Evolutionary conservation across 192 early-diverging fungal species (phyloP), one percentile per base, ranked within the genome.

Genomic region (Mortierella antarctica): DNA sequence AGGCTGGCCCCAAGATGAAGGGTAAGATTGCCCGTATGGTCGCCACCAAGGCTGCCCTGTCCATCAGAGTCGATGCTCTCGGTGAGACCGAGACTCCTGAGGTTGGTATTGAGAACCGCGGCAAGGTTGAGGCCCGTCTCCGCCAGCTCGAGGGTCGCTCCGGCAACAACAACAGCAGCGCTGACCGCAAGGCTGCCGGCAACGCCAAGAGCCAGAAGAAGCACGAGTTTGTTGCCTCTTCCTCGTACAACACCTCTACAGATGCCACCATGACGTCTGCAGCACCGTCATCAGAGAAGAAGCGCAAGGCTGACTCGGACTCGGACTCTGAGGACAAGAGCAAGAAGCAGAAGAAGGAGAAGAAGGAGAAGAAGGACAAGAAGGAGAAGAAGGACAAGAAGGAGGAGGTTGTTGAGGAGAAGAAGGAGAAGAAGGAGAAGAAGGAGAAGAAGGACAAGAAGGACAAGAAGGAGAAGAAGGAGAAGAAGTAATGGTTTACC

Each of bases 1-100:
- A 96, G 86, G 97, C 97, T 57, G 91, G 93, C 5, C 92, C 95
- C 79, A 99, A 98, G 89, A 86, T 91, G 83, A 99, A 99, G 92
- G 98, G 96, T 69, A 99, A 99, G 93, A 94, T 99, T 76, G 98
- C 98, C 7, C 93, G 98, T 67, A 88, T 94, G 65, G 89, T 97
- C 41, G 95, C 96, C 18, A 94, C 96, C 63, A 99, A 99, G 89
- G 87, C 95, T 44, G 91, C 96, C 15, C 89, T 98, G 46, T 86
- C 95, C 39, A 87, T 96, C 66, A 92, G 98, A 78, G 92, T 95
- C 48, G 98, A 99, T 87, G 96, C 98, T 15, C 87, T 99, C 31
- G 92, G 93, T 72, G 95, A 96, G 9, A 87, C 88, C 21, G 92
- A 92, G 18, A 83, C 91, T 17, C 88, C 92, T 45, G 95, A 96